Evolutionary conservation across 139 green algal genomes (phyloP).

Genomic region (Nannochloris sp.): DNA sequence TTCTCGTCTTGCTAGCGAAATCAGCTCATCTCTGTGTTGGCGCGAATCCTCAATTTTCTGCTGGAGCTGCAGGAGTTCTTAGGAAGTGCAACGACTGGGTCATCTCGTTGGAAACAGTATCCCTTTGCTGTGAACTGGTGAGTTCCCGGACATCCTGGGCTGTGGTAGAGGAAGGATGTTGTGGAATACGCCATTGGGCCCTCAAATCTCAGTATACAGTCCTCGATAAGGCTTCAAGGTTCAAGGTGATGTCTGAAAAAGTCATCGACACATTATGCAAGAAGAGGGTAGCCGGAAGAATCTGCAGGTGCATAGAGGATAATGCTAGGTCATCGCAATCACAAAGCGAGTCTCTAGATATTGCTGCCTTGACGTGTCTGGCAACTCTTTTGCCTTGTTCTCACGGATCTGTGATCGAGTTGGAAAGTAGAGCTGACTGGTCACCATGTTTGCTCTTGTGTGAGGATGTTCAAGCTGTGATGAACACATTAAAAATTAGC

Average conservation of each 20-base stretch:
- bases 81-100: neutral
- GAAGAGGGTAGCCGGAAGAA: constrained; percentile 18
- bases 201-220: neutral
- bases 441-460: no score
- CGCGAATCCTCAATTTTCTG: constrained; percentile 9
- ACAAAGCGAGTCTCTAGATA: neutral
- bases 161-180: constrained; percentile 9
- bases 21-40: constrained; percentile 10
- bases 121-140: constrained; percentile 24
- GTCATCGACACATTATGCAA: constrained; percentile 9
- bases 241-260: constrained; percentile 3
- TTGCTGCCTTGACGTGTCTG: neutral
- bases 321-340: neutral
- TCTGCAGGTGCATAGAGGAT: constrained; percentile 43
- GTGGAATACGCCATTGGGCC: neutral
- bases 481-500: no score
- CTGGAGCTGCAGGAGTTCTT: neutral
- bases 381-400: neutral
- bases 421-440: no score
- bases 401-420: no score
- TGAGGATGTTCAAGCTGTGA: no score
- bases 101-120: constrained; percentile 10
- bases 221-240: neutral
- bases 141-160: constrained; percentile 17
- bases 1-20: constrained; percentile 2